Base-by-base conservation (phyloP, 345 rosid genomes). In the Bretschneidera sinensis region DNA sequence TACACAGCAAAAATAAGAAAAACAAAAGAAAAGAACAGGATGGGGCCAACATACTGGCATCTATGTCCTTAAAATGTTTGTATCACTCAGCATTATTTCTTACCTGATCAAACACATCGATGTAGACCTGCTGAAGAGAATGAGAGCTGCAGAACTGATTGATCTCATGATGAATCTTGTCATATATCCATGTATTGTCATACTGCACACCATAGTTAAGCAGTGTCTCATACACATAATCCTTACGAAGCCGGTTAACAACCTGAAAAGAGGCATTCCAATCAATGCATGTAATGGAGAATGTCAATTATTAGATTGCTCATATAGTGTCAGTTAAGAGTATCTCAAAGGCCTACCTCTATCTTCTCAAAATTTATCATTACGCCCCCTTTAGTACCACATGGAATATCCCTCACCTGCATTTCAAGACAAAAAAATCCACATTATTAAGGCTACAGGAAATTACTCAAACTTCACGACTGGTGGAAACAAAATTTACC, bases 81-180 rank as follows among this genome's bases (percentile, higher is more conserved):
- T 50, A 43, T 62, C 5, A n/a, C 39, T 25, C 43, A 35, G 57
- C 28, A 48, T 54, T 63, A 20, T 62, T 48, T 33, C 74, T 53
- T 63, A 87, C 97, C 92, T 92, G 96, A 75, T 92, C 94, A 67
- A 92, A 92, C 72, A 89, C 88, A 78, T 89, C 97, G 59, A 92
- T 92, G 65, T 89, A 92, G 51, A 92, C 98, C 81, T 92, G 96
- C 73, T 92, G 97, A 66, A 92, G 97, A 24, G 83, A 48, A 68
- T 89, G 96, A 16, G 94, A 87, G 81, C 97, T 89, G 75, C 97
- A 89, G 76, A 89, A 89, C 79, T 92, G 98, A 78, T 92, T 92
- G 81, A 92, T 92, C 82, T 92, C 96, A 67, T 92, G 98, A 64
- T 92, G 98, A 69, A 89, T 92, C 84, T 89, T 92, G 83, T 92